Evolutionary conservation across 345 rosid species (phyloP).

Genomic region (Durio zibethinus): DNA sequence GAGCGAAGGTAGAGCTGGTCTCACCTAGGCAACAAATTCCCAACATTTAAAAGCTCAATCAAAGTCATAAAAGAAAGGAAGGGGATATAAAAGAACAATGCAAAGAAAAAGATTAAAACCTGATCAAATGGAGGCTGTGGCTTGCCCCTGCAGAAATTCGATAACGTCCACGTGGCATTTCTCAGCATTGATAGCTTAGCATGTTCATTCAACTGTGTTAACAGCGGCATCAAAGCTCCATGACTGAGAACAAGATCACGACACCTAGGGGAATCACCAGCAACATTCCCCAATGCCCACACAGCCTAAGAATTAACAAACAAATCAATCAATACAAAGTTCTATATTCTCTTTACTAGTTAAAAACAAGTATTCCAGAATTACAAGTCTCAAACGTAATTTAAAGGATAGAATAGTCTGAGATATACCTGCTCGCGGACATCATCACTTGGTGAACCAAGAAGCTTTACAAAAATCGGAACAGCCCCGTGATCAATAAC

Average conservation of each 20-base stretch:
- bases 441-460: slow-evolving; percentile 74
- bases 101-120: slow-evolving; percentile 30
- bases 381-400: not conserved
- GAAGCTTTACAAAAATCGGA: slow-evolving; percentile 75
- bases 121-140: slow-evolving; percentile 90
- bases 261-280: slow-evolving; percentile 90
- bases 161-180: slow-evolving; percentile 96
- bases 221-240: slow-evolving; percentile 71
- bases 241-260: slow-evolving; percentile 80
- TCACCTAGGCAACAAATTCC: slow-evolving; percentile 50
- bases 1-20: slow-evolving; percentile 86
- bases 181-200: slow-evolving; percentile 94
- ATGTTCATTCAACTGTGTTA: slow-evolving; percentile 69
- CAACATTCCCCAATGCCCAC: slow-evolving; percentile 90
- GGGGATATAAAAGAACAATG: not conserved
- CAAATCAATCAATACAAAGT: not conserved
- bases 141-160: slow-evolving; percentile 93
- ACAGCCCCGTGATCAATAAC: slow-evolving; percentile 80
- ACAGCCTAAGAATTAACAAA: slow-evolving; percentile 50
- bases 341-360: not conserved
- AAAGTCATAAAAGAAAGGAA: not conserved
- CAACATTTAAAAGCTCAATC: slow-evolving; percentile 35
- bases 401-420: not conserved
- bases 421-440: slow-evolving; percentile 84
- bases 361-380: not conserved